A percentile compares a stretch with the other conserved stretches of the same genome.
Evolutionary conservation across 148 eudicot species (phyloP).

Genomic region (Chenopodium suecicum): DNA sequence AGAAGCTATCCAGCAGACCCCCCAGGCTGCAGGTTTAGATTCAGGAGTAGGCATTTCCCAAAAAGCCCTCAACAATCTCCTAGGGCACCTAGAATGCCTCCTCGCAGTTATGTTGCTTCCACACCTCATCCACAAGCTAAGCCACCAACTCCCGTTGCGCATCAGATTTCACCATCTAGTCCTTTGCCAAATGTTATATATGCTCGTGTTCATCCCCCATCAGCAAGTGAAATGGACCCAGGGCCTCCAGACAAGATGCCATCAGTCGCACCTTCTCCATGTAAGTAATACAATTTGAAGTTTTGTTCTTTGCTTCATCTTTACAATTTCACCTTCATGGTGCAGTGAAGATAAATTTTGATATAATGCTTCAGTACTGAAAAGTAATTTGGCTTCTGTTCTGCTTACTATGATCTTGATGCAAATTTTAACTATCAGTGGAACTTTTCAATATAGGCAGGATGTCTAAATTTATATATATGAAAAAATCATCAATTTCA

Average conservation of each 20-base stretch:
- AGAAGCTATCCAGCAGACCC: slow-evolving; percentile 47
- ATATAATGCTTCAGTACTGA: neutral
- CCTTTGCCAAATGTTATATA: slow-evolving; percentile 59
- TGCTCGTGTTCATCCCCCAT: slow-evolving; percentile 56
- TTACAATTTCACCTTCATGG: neutral
- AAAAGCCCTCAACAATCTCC: slow-evolving; percentile 44
- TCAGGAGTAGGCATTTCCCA: slow-evolving; percentile 39
- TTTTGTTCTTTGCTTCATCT: neutral
- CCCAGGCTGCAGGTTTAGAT: slow-evolving; percentile 61
- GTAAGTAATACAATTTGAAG: slow-evolving; percentile 47
- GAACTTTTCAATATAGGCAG: neutral
- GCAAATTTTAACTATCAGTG: neutral
- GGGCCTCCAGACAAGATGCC: slow-evolving; percentile 54
- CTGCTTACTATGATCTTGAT: neutral
- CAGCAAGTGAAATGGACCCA: slow-evolving; percentile 41
- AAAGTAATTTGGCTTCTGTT: neutral
- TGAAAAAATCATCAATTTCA: neutral
- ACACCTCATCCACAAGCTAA: slow-evolving; percentile 40
- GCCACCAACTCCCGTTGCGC: slow-evolving; percentile 42
- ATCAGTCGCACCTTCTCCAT: slow-evolving; percentile 55
- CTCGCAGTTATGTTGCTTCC: slow-evolving; percentile 36
- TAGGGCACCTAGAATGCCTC: slow-evolving; percentile 43
- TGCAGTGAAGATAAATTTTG: neutral
- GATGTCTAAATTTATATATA: neutral
- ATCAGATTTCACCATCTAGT: slow-evolving; percentile 50